Evolutionary conservation across 2,329 filamentous ascomycete species (phyloP).

Genomic region (Xylariaceae sp.): DNA sequence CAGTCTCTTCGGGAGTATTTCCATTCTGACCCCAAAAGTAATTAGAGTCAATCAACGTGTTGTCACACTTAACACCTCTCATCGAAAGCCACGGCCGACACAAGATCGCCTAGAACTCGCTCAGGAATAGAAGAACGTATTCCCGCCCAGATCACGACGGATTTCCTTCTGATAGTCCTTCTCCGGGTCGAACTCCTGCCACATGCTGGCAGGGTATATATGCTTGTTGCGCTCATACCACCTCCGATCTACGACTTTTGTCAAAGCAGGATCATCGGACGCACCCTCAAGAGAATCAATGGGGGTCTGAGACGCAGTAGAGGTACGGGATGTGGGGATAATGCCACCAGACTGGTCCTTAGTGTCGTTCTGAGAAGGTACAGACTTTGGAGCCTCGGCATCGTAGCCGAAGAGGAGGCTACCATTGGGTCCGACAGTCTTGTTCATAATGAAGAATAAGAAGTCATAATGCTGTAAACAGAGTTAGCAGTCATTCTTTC

Average conservation of each 20-base stretch:
- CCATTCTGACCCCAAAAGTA: too few relatives aligned
- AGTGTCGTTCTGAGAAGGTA: constrained; percentile 12
- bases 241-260: constrained; percentile 90
- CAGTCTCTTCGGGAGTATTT: too few relatives aligned
- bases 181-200: constrained; percentile 91
- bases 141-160: constrained; percentile 80
- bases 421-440: constrained; percentile 68
- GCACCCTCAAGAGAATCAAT: constrained; percentile 67
- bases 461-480: constrained; percentile 82
- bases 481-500: constrained; percentile 11
- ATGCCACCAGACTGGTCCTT: too few relatives aligned
- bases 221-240: constrained; percentile 99
- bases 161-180: constrained; percentile 77
- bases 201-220: constrained; percentile 92
- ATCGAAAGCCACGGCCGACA: constrained; percentile 2
- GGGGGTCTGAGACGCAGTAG: constrained; percentile 39
- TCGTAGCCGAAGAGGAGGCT: constrained; percentile 73
- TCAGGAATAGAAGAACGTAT: constrained; percentile 82
- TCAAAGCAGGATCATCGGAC: constrained; percentile 71
- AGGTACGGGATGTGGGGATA: constrained; percentile 36
- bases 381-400: constrained; percentile 43
- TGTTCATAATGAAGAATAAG: constrained; percentile 94
- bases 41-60: too few relatives aligned
- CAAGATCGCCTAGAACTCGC: constrained; percentile 15
- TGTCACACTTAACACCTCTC: too few relatives aligned